phyloP scores from a whole-genome alignment of 1,139 yeast genomes.

The Yamadazyma diddensiae region DNA sequence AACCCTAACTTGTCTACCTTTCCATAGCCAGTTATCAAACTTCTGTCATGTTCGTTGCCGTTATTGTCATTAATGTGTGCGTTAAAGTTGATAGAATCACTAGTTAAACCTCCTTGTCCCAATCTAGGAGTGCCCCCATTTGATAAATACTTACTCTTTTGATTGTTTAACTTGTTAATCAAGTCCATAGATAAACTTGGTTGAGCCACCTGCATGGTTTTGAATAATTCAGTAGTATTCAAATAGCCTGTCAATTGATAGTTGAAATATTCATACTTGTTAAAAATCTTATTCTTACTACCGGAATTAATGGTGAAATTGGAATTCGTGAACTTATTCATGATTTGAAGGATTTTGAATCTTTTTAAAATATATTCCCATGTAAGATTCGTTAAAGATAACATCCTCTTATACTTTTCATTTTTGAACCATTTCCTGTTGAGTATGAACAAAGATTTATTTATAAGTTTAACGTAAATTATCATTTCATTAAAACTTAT shows the following conservation, averaged over 20 bases:
- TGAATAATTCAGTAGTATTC: constrained; percentile 41
- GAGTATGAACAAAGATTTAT: constrained; percentile 42
- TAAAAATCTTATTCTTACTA: constrained; percentile 14
- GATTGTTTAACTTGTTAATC: constrained; percentile 12
- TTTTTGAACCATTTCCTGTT: constrained; percentile 48
- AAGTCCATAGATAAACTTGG: constrained; percentile 22
- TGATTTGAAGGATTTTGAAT: constrained; percentile 29
- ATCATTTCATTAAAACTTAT: constrained; percentile 33
- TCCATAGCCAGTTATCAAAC: background rate
- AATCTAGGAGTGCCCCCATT: constrained; percentile 3
- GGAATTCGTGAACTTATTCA: constrained; percentile 27
- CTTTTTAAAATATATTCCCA: constrained; percentile 45
- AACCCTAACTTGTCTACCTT: constrained; percentile 2
- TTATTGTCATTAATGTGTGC: background rate
- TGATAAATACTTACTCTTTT: constrained; percentile 8
- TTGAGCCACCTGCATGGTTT: constrained; percentile 44
- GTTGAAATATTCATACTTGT: constrained; percentile 35
- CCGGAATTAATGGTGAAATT: constrained; percentile 15
- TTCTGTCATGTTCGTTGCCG: too few species aligned
- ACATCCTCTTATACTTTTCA: constrained; percentile 46
- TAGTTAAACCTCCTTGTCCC: constrained; percentile 1
- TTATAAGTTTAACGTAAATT: constrained; percentile 38
- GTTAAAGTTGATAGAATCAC: background rate
- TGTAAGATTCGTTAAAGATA: constrained; percentile 39
- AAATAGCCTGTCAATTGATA: constrained; percentile 39